Evolutionary conservation across 169 alveolate species (phyloP).

Genomic region (Eimeria sp.): DNA sequence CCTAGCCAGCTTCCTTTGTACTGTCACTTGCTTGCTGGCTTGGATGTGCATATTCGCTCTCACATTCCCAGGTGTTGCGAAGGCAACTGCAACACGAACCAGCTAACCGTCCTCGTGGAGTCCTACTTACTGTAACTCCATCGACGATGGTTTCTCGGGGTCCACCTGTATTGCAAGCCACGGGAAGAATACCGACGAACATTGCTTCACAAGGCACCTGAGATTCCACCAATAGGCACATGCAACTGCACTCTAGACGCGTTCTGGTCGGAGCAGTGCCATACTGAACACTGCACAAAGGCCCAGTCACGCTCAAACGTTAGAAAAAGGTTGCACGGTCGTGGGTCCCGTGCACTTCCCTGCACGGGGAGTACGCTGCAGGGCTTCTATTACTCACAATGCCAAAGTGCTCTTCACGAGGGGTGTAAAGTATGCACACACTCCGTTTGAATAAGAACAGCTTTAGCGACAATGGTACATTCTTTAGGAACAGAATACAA

Average conservation of each 20-base stretch:
- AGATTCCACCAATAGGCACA: neutral
- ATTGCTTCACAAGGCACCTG: constrained; percentile 84
- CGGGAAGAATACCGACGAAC: constrained; percentile 91
- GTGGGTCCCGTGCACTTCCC: neutral
- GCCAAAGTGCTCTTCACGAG: constrained; percentile 98
- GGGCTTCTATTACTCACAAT: constrained; percentile 89
- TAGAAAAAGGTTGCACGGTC: neutral
- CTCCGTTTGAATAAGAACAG: constrained; percentile 90
- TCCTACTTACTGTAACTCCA: constrained; percentile 90
- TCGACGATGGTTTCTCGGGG: constrained; percentile 95
- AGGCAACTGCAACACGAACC: neutral
- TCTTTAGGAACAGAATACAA: constrained; percentile 90
- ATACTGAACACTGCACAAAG: neutral
- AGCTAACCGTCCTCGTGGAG: neutral
- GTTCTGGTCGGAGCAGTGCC: neutral
- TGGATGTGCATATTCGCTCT: neutral
- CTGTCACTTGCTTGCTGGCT: neutral
- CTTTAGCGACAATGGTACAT: constrained; percentile 91
- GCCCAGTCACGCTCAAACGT: neutral
- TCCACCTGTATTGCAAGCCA: constrained; percentile 97
- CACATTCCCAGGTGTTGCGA: neutral
- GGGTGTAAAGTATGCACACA: constrained; percentile 95
- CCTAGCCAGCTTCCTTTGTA: neutral
- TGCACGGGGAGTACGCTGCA: neutral
- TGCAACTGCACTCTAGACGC: neutral